Base-by-base conservation (phyloP, 192 early-diverging fungal species). In the Backusella parvicylindrica region DNA sequence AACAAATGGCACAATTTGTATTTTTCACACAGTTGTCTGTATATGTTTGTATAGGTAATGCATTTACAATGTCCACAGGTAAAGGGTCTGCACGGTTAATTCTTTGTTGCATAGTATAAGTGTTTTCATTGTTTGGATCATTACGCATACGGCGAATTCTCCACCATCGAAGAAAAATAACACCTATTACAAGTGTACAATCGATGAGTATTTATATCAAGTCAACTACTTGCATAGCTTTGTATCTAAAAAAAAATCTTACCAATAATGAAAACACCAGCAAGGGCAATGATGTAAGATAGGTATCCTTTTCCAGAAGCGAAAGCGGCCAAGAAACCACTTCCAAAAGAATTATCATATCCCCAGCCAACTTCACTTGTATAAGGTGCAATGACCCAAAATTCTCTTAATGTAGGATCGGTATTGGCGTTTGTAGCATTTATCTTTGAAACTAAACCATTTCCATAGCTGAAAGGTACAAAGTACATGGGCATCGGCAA, bases 1-100 rank as follows among this genome's bases (percentile, higher is more conserved):
- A 37, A 43, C 81, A 83, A 37, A 83, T 83, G 0, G 78, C 77
- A 60, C 81, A 83, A 67, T 70, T 79, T 16, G 53, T 37, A 70
- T 83, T 83, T 30, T 79, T 83, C 0, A 83, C 73, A 28, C 31
- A 40, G 5, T 71, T 71, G 2, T 65, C 64, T 38, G 47, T 38
- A 32, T 78, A 83, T 7, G 9, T 63, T 1, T 70, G 43, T 7
- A 79, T 38, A 36, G 77, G 77, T 8, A 77, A 63, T 37, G 65
- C 40, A 28, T 83, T 79, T 36, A 76, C 70, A 30, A 83, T 74
- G 21, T 72, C 77, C 6, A 77, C 72, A 47, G 81, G 70, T 11
- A 82, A 53, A 26, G 74, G 76, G n/a, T 72, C 47, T 0, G 36
- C 8, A 7, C 70, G 26, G 67, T 74, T 64, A 0, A 41, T 37